Percentiles rank a stretch among this genome's conserved stretches.
Conservation (phyloP, 1,284 basidiomycete genomes). For the Trichosporon faecale region DNA sequence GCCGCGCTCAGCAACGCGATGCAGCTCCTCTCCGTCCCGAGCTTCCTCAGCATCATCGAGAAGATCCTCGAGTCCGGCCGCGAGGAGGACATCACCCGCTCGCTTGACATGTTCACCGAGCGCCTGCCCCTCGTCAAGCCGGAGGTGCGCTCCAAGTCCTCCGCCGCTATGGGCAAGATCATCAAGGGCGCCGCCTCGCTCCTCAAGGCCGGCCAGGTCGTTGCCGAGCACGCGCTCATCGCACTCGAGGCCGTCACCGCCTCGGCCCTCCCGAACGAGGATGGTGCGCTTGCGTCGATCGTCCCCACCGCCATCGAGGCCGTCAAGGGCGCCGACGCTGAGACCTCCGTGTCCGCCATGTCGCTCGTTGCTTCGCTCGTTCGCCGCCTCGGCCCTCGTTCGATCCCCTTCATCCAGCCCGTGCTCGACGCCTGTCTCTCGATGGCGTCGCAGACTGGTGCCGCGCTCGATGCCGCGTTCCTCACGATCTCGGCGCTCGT, state of each 20-base stretch:
- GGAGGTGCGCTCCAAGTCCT: constrained; percentile 59
- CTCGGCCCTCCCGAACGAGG: constrained; percentile 65
- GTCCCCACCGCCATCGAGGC: constrained; percentile 61
- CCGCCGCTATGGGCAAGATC: constrained; percentile 57
- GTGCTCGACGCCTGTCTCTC: constrained; percentile 62
- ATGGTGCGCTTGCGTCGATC: constrained; percentile 60
- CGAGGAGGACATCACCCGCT: constrained; percentile 36
- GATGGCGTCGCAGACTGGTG: constrained; percentile 41
- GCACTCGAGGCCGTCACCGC: constrained; percentile 62
- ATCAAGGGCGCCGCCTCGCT: constrained; percentile 55
- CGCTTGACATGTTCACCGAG: constrained; percentile 59
- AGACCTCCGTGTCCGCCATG: constrained; percentile 58
- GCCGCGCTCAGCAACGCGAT: constrained; percentile 46
- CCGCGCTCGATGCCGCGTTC: constrained; percentile 31
- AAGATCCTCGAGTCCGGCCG: constrained; percentile 38
- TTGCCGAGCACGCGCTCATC: constrained; percentile 55
- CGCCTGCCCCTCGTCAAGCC: constrained; percentile 64
- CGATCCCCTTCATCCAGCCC: constrained; percentile 76
- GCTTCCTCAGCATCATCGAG: constrained; percentile 56
- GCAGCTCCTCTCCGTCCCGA: constrained; percentile 58
- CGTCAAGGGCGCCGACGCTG: constrained; percentile 49
- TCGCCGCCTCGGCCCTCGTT: constrained; percentile 72
- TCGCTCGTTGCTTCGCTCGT: constrained; percentile 54
- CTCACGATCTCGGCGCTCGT: constrained; percentile 36
- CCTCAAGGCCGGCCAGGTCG: constrained; percentile 46